Evolutionary conservation across 257 asterid species (phyloP), one percentile per base, ranked within the genome.

Genomic region (Echium plantagineum): DNA sequence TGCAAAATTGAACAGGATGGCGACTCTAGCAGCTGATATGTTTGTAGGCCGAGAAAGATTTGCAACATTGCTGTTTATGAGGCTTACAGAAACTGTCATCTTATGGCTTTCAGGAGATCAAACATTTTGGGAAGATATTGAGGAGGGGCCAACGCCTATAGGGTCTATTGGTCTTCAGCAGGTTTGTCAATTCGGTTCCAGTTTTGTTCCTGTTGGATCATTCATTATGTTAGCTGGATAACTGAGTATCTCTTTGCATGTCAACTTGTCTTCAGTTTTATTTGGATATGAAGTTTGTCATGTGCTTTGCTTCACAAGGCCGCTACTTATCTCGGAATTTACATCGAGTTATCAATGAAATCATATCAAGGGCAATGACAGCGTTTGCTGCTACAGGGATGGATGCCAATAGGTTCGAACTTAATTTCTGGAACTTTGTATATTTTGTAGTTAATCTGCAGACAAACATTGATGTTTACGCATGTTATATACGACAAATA

Each of bases 21-120:
- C 90, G 63, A 70, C 81, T 71, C 66, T 93, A 62, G 90, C 94
- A 48, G 90, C 89, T 59, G 98, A 93, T 55, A 89, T 93, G 98
- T 93, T 93, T 78, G 83, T 84, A 6, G 98, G 98, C 60, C 80
- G 97, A 68, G 98, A 93, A 79, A 93, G 95, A 76, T 93, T 86
- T 71, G 97, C 97, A 9, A 81, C 84, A 47, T 68, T 89, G 79
- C 76, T 89, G 69, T 71, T 93, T 69, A 93, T 93, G 97, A 84
- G 98, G 85, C 97, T 93, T 59, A 86, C 95, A 2, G 98, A 93
- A 80, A 89, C 98, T 18, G 95, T 91, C 63, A 83, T 91, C 69
- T 71, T 91, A 67, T 91, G 95, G 94, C 95, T 91, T 69, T 91
- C 96, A 60, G 94, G 84, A 70, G 98, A 91, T 73, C 96, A 91